Percentiles rank a stretch among this genome's conserved stretches.
Evolutionary conservation across 2,329 filamentous ascomycete genomes (phyloP).

Genomic region (Beauveria bassiana): DNA sequence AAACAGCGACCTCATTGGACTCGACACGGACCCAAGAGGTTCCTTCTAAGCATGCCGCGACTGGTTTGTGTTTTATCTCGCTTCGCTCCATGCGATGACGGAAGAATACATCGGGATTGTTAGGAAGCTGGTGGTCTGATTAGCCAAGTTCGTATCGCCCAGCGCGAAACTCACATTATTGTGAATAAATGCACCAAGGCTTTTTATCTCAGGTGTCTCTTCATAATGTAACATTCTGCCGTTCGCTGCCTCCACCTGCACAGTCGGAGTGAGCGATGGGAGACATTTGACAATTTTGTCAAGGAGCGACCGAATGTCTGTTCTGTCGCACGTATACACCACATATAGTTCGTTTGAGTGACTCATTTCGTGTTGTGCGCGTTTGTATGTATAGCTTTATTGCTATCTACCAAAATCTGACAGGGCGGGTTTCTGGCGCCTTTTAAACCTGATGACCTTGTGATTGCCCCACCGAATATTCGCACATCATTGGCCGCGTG

Average conservation of each 20-base stretch:
- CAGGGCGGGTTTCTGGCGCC: background rate
- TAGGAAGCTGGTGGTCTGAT: too few species aligned
- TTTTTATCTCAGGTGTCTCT: too few species aligned
- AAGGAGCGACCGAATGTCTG: background rate
- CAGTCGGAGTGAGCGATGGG: background rate
- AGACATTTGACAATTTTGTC: background rate
- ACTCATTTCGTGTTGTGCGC: background rate
- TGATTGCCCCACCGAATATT: background rate
- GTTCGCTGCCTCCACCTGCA: background rate
- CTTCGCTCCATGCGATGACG: background rate
- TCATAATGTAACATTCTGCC: background rate
- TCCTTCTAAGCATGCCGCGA: background rate
- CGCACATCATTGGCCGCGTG: background rate
- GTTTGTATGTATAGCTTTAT: background rate
- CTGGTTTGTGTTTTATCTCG: background rate
- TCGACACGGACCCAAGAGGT: background rate
- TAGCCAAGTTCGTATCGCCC: too few species aligned
- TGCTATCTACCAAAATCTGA: too few species aligned
- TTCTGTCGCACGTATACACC: background rate
- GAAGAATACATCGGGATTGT: too few species aligned
- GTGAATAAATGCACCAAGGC: too few species aligned
- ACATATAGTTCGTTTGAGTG: background rate
- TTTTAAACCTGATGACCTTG: background rate
- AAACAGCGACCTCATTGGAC: background rate
- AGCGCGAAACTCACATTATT: too few species aligned